Evolutionary conservation across 1,284 basidiomycete genomes (phyloP), one percentile per base, ranked within the genome.

Genomic region (Papiliotrema laurentii): DNA sequence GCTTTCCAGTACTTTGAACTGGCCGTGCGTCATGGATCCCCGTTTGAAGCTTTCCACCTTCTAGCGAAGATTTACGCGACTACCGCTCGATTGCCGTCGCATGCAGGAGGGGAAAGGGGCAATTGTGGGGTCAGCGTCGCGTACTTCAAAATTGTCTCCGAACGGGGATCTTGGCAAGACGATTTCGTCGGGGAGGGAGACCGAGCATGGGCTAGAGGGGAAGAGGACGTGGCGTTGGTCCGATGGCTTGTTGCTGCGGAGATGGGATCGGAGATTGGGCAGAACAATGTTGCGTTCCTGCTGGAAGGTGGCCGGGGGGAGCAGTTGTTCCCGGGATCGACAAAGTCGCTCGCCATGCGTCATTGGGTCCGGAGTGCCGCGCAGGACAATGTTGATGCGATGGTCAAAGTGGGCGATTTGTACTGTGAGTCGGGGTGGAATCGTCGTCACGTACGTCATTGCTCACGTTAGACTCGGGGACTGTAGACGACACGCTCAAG

Each of bases 391-490:
- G 81, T 96, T 24, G 93, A 98, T 65, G 89, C 96, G 2, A 79
- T 97, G 54, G 90, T 97, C 61, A 97, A 97, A 78, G 90, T 96
- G 2, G 90, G 87, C 42, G 93, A 97, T 69, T 93, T 97, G 69
- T 93, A 94, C 73, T 97, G 91, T 72, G 53, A 63, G 71, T 63
- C 6, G 1, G 27, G 14, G 7, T n/a, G 9, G 16, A 1, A 19
- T 16, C 4, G 11, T n/a, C n/a, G n/a, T n/a, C n/a, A n/a, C n/a
- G n/a, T 42, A 10, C 10, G n/a, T 9, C 18, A 16, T 2, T n/a
- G 13, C 5, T 34, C 19, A 35, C 21, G 21, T 5, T 18, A 43
- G 40, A 47, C 45, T n/a, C 21, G 34, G 38, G 40, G 6, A 11
- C 40, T 44, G 55, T 51, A 34, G 45, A 46, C n/a, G 25, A 6